Percentiles rank a stretch among this genome's conserved stretches.
Conservation (phyloP, 345 rosid genomes). For the Moricandia moricandioides region DNA sequence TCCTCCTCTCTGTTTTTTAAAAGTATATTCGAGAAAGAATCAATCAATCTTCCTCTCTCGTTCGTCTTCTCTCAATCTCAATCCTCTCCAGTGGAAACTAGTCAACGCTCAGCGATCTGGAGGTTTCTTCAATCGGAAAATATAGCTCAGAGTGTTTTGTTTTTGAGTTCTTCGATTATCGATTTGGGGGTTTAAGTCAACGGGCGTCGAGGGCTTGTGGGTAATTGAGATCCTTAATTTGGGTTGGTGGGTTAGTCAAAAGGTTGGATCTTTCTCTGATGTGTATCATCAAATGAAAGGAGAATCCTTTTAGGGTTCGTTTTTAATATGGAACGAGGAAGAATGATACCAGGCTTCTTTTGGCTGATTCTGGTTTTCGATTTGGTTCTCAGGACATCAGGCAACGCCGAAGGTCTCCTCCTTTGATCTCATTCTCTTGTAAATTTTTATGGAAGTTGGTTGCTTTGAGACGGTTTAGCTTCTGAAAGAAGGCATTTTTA, state of each 20-base stretch:
- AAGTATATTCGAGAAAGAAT: neutral
- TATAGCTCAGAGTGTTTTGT: neutral
- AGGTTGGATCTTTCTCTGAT: constrained; percentile 24
- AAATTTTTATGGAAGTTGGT: neutral
- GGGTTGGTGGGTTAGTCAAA: neutral
- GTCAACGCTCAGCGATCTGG: constrained; percentile 37
- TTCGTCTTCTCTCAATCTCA: neutral
- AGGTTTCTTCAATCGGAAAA: neutral
- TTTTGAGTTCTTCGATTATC: neutral
- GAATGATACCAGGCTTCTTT: constrained; percentile 41
- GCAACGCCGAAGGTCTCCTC: constrained; percentile 68
- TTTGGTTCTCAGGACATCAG: constrained; percentile 47
- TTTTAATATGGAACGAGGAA: constrained; percentile 33
- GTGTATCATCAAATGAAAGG: constrained; percentile 1
- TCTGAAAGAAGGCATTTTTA: neutral
- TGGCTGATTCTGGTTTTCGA: constrained; percentile 47
- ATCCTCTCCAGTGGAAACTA: neutral
- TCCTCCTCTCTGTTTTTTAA: constrained; percentile 15
- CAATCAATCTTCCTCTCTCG: constrained; percentile 11
- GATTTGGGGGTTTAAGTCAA: constrained; percentile 30
- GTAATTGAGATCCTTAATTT: neutral
- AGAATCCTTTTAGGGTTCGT: constrained; percentile 19
- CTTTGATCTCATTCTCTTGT: neutral
- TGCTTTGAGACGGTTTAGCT: neutral
- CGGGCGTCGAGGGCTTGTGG: constrained; percentile 27